These are phyloP conservation scores for Basipetospora chlamydospora DNA, from an alignment of 2,329 filamentous ascomycete species.

Conservation along the genomic window DNA sequence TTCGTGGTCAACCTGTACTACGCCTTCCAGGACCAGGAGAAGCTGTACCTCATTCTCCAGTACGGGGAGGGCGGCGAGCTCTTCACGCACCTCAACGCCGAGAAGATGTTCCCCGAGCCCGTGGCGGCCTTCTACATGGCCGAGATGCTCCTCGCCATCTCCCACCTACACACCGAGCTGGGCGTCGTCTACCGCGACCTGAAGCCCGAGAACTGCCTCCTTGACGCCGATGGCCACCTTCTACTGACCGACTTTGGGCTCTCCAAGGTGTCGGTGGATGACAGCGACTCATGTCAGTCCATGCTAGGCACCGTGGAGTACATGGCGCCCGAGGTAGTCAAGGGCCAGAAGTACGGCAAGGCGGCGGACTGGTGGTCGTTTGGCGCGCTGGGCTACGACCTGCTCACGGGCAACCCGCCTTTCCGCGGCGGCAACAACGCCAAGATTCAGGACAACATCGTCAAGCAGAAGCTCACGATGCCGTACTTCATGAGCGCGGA, in stretches of 20 bases:
- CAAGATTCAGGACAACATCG: conserved; percentile 91
- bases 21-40: conserved; percentile 95
- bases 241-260: conserved; percentile 93
- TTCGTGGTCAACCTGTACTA: conserved; percentile 98
- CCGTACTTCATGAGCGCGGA: conserved; percentile 87
- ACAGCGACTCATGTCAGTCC: conserved; percentile 57
- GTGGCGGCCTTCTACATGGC: conserved; percentile 96
- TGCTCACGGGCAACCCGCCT: conserved; percentile 83
- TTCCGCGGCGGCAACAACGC: conserved; percentile 84
- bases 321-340: conserved; percentile 94
- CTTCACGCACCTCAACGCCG: conserved; percentile 84
- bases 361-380: conserved; percentile 99
- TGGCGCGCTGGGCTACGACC: conserved; percentile 78
- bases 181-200: conserved; percentile 94
- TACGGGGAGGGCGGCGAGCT: conserved; percentile 95
- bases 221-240: conserved; percentile 83
- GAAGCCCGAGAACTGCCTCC: conserved; percentile 93
- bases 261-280: conserved; percentile 77
- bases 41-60: conserved; percentile 92
- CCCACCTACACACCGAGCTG: conserved; percentile 80
- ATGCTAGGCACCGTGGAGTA: conserved; percentile 94
- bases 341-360: conserved; percentile 79
- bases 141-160: conserved; percentile 87
- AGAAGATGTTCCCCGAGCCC: conserved; percentile 88
- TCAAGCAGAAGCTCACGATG: conserved; percentile 77